phyloP scores from a whole-genome alignment of 805 yeast genomes.

The Saccharomyces paradoxus region DNA sequence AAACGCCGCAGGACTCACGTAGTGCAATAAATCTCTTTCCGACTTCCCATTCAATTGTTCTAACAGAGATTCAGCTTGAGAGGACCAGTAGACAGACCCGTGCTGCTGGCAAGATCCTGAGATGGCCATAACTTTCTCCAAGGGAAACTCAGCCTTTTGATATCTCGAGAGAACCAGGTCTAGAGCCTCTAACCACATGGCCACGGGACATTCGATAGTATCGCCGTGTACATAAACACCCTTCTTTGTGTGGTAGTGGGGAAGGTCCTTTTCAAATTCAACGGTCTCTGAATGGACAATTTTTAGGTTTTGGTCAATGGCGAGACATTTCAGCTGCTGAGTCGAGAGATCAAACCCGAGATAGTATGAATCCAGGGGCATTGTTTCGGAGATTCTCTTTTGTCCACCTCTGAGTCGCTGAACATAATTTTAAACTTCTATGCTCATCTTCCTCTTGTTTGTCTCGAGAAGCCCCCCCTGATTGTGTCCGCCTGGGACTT shows the following conservation, averaged over 20 bases:
- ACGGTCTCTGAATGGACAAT: slow-evolving; percentile 53
- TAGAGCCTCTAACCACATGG: slow-evolving; percentile 84
- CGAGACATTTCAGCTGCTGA: slow-evolving; percentile 75
- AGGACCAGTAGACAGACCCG: slow-evolving; percentile 79
- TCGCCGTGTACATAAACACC: slow-evolving; percentile 57
- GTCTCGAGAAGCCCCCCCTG: background rate
- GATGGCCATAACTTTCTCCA: slow-evolving; percentile 52
- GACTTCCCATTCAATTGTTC: slow-evolving; percentile 22
- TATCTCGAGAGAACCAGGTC: slow-evolving; percentile 48
- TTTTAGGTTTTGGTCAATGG: slow-evolving; percentile 45
- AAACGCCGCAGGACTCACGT: slow-evolving; percentile 44
- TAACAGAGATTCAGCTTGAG: slow-evolving; percentile 38
- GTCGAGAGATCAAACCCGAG: slow-evolving; percentile 85
- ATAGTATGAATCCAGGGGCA: slow-evolving; percentile 21
- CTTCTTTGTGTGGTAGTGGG: slow-evolving; percentile 54
- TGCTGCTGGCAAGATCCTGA: slow-evolving; percentile 91
- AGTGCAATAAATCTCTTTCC: slow-evolving; percentile 35
- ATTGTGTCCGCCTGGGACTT: background rate
- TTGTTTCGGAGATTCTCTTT: background rate
- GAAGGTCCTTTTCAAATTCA: slow-evolving; percentile 61
- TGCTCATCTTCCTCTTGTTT: background rate
- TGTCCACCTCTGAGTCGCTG: background rate
- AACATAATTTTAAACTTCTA: background rate
- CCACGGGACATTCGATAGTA: slow-evolving; percentile 69
- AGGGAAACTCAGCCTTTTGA: slow-evolving; percentile 50